Evolutionary conservation across 768 basidiomycete genomes (phyloP).

Genomic region (Lactifluus pinguis): DNA sequence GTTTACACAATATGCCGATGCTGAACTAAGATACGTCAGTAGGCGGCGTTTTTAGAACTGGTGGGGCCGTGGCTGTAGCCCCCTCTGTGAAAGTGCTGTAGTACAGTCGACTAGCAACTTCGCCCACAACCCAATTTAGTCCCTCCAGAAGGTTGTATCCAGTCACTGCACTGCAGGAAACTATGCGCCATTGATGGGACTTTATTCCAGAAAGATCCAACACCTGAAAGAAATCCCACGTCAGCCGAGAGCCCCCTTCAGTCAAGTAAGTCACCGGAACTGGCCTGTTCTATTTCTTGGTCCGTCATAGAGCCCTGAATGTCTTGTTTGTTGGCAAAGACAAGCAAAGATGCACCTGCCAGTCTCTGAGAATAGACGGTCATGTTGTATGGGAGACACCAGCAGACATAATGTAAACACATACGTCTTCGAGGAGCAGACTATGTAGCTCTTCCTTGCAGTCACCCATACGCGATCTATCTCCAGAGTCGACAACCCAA

Average conservation of each 20-base stretch:
- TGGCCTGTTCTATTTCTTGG: slow-evolving; percentile 73
- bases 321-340: slow-evolving; percentile 98
- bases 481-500: slow-evolving; percentile 97
- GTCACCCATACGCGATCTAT: slow-evolving; percentile 82
- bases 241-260: neutral
- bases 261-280: slow-evolving; percentile 25
- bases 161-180: slow-evolving; percentile 87
- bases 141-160: slow-evolving; percentile 79
- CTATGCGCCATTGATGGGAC: slow-evolving; percentile 85
- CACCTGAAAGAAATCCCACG: slow-evolving; percentile 38
- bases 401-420: neutral
- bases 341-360: slow-evolving; percentile 89
- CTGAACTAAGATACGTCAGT: neutral
- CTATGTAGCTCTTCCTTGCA: slow-evolving; percentile 82
- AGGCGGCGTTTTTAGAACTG: neutral
- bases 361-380: slow-evolving; percentile 51
- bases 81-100: slow-evolving; percentile 43
- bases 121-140: slow-evolving; percentile 85
- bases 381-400: neutral
- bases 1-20: neutral
- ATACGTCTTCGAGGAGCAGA: slow-evolving; percentile 86
- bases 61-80: neutral
- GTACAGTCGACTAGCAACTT: slow-evolving; percentile 82
- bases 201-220: slow-evolving; percentile 73
- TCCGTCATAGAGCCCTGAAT: slow-evolving; percentile 78